phyloP scores from a whole-genome alignment of 768 basidiomycete species.

The Trametes punicea region DNA sequence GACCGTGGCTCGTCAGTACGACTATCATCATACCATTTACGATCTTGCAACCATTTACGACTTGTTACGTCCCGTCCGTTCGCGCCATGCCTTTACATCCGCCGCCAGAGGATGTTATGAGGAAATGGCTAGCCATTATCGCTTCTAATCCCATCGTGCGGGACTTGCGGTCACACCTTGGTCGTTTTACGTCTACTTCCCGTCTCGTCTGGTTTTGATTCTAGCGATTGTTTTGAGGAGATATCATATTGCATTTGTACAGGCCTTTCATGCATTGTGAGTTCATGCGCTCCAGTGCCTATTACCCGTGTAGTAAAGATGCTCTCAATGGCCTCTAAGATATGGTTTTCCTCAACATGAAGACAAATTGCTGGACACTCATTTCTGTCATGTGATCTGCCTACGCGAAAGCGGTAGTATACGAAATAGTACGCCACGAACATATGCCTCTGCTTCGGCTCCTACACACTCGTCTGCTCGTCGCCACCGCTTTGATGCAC shows the following conservation, averaged over 20 bases:
- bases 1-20: slow-evolving; percentile 21
- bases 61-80: slow-evolving; percentile 42
- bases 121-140: slow-evolving; percentile 15
- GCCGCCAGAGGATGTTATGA: slow-evolving; percentile 11
- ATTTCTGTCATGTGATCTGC: slow-evolving; percentile 5
- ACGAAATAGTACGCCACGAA: background rate
- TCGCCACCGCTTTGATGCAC: no score
- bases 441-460: no score
- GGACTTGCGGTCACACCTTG: slow-evolving; percentile 14
- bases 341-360: background rate
- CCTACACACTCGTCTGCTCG: no score
- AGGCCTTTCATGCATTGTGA: slow-evolving; percentile 1
- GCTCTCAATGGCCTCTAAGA: slow-evolving; percentile 10
- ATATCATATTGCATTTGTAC: slow-evolving; percentile 24
- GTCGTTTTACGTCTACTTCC: slow-evolving; percentile 10
- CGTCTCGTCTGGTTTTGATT: slow-evolving; percentile 12
- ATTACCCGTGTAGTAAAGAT: slow-evolving; percentile 8
- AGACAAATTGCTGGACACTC: background rate
- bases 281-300: slow-evolving; percentile 1
- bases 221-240: slow-evolving; percentile 20
- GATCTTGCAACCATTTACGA: slow-evolving; percentile 64
- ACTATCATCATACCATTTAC: slow-evolving; percentile 57
- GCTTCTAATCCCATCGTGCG: slow-evolving; percentile 4
- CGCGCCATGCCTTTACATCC: slow-evolving; percentile 8
- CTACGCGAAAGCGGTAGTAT: background rate